Percentiles rank a stretch among this genome's conserved stretches.
Conservation (phyloP, 2,329 filamentous ascomycete species). For the Stagonosporopsis rhizophila region DNA sequence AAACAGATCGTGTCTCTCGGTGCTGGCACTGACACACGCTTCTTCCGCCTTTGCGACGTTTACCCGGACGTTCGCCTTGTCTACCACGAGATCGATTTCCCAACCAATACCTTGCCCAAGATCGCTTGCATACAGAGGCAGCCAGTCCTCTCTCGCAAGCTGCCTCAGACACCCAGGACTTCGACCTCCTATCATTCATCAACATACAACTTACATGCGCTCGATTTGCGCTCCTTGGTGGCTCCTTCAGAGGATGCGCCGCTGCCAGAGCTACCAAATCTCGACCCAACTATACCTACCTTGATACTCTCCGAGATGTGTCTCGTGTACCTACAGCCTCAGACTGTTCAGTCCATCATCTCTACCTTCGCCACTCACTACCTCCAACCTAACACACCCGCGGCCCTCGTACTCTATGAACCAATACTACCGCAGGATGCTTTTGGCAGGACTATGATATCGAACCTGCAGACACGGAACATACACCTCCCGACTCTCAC, state of each 20-base stretch:
- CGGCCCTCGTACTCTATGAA: constrained; percentile 82
- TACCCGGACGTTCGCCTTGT: constrained; percentile 58
- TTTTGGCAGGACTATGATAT: constrained; percentile 91
- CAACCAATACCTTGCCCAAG: constrained; percentile 73
- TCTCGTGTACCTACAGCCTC: constrained; percentile 80
- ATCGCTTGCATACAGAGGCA: constrained; percentile 53
- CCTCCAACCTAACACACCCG: constrained; percentile 54
- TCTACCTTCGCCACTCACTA: constrained; percentile 47
- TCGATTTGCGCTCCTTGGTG: constrained; percentile 73
- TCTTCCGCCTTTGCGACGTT: constrained; percentile 73
- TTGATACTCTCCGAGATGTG: constrained; percentile 94
- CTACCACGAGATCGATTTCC: constrained; percentile 95
- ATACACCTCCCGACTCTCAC: constrained; percentile 86
- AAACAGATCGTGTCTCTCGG: constrained; percentile 91
- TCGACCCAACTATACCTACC: constrained; percentile 70
- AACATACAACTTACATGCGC: constrained; percentile 61
- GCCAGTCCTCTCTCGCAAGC: constrained; percentile 38
- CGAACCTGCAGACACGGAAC: constrained; percentile 81
- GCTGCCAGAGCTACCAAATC: constrained; percentile 50
- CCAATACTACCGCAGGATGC: constrained; percentile 83
- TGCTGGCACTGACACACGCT: constrained; percentile 90
- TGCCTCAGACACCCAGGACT: constrained; percentile 26
- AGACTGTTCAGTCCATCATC: constrained; percentile 69
- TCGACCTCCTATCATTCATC: constrained; percentile 56
- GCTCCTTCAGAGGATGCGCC: constrained; percentile 23